Base-by-base conservation (phyloP, 495 filamentous ascomycete species). In the Hypoxylon fragiforme region DNA sequence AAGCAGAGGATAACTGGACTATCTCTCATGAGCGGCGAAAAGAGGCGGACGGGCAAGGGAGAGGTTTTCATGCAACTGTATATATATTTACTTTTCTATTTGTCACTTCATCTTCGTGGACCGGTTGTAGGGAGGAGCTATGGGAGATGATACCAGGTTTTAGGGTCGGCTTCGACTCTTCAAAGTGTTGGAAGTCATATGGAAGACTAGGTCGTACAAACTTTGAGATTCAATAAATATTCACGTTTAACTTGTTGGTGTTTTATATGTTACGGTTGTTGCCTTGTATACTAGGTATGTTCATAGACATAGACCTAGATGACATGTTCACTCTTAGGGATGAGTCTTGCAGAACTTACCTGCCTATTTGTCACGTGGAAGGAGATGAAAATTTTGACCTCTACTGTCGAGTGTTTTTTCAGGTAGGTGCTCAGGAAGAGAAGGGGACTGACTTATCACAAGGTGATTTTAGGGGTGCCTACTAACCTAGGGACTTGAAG, bases 71-170 rank as follows among this genome's bases (percentile, higher is more conserved):
- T 58, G 53, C 51, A 67, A 54, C 60, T 66, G 60, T 66, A 65
- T 68, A 62, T 68, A 68, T 63, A 54, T 50, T 54, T 50, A 38
- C 38, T 54, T 57, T 59, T 46, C 40, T 47, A 41, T 49, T 42
- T 59, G 54, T 54, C 54, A 31, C 35, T 22, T 50, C 2, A 39
- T 12, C 38, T 44, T 63, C 43, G 54, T 50, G 49, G 45, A 48
- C 15, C 34, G 49, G 43, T 37, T 35, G 49, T 54, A 53, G 59
- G 53, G 54, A 32, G 32, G 20, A 13, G 39, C 19, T 57, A 61
- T 31, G 57, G 51, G 51, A 44, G 53, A 63, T 57, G 59, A 63
- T 63, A 63, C 59, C 59, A 63, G 40, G 48, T 48, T 36, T 53
- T 38, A 22, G 13, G 44, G 34, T 50, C 28, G 41, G n/a, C n/a